Base-by-base conservation (phyloP, 1,139 yeast genomes). In the Saccharomycopsis hybrid region DNA sequence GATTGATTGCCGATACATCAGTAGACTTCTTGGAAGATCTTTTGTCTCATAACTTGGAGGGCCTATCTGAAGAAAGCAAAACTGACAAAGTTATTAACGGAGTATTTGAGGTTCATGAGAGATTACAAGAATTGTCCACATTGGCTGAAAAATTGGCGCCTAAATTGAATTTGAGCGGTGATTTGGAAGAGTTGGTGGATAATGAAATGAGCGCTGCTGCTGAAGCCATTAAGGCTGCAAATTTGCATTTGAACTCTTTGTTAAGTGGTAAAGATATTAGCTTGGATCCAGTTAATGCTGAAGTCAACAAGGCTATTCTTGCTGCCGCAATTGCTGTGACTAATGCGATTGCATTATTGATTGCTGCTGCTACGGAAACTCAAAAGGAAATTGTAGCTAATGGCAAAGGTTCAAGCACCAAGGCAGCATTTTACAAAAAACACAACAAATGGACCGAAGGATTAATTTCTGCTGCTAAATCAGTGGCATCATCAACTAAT, bases 401-500 rank as follows among this genome's bases (percentile, higher is more conserved):
- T 56, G 88, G 89, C 38, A 74, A 74, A 57, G 94, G 94, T 4
- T 65, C 78, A 1, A 80, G 77, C 50, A 72, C 88, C 1, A 73
- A 80, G 52, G 80, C 88, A 3, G 88, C 86, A 41, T 89, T 84
- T 63, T 89, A 89, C 68, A 86, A 84, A 64, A 87, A 86, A 66
- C 87, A 89, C 64, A 88, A 82, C 63, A 76, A 95, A 61, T 88
- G 97, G 97, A 87, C 96, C 0, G 96, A 89, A 66, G 97, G 97
- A 37, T 78, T 88, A 51, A 82, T 89, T 41, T 85, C 95, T 56
- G 96, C 96, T 11, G 88, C 96, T 2, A 84, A 85, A 60, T 85
- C 94, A 0, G 95, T 89, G 45, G 96, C 95, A 3, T 82, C 81
- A 2, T 80, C 96, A 0, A 88, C 96, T 2, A 85, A 83, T 59